Evolutionary conservation across 2,329 filamentous ascomycete species (phyloP).

Genomic region (Stromatinia cepivora): DNA sequence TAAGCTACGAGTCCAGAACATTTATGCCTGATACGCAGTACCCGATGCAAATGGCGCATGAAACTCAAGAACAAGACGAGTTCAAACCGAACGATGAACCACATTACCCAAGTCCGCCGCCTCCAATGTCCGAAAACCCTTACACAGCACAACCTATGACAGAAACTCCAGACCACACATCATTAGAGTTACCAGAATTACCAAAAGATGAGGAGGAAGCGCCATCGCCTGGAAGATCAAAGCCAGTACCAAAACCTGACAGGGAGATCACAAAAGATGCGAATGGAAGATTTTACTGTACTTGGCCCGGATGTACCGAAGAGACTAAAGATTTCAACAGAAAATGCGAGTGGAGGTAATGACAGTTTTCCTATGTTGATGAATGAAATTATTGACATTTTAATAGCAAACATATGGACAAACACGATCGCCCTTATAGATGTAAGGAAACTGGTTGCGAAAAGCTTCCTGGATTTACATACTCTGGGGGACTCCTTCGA

Average conservation of each 20-base stretch:
- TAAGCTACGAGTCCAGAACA: conserved; percentile 36
- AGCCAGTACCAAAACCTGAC: conserved; percentile 59
- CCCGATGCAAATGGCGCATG: conserved; percentile 37
- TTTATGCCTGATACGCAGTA: conserved; percentile 35
- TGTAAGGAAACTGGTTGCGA: conserved; percentile 81
- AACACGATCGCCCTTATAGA: conserved; percentile 90
- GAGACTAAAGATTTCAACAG: conserved; percentile 67
- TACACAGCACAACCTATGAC: conserved; percentile 36
- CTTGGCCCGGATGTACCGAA: conserved; percentile 66
- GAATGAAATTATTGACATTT: neutral
- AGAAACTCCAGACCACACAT: conserved; percentile 28
- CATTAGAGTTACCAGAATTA: conserved; percentile 36
- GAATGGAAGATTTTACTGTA: conserved; percentile 77
- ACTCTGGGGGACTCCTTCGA: conserved; percentile 83
- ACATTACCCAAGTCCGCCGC: conserved; percentile 39
- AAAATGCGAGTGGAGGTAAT: conserved; percentile 85
- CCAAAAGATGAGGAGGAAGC: conserved; percentile 38
- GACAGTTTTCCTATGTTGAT: conserved; percentile 43
- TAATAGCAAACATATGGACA: conserved; percentile 95
- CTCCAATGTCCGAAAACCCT: conserved; percentile 37
- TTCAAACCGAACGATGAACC: conserved; percentile 33
- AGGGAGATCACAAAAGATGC: conserved; percentile 60
- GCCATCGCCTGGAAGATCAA: conserved; percentile 41
- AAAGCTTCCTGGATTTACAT: conserved; percentile 91
- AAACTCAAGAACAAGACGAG: conserved; percentile 37